Base-by-base conservation (phyloP, 257 asterid species). In the Solanum bukasovii region DNA sequence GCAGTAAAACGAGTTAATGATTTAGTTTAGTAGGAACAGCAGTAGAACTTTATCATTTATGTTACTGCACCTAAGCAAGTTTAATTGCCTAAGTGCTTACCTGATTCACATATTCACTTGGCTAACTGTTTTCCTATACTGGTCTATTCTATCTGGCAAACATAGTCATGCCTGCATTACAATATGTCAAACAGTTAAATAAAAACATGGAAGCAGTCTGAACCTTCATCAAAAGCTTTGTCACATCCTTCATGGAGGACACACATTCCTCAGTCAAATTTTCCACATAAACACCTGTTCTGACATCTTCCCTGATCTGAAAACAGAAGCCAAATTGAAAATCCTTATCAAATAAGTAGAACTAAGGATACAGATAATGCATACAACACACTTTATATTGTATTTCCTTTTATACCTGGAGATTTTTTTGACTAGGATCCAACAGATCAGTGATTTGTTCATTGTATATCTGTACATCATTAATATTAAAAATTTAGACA, bases 371-470 rank as follows among this genome's bases (percentile, higher is more conserved):
- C 31, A 31, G 70, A 31, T 14, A 29, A 81, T 5, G 70, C 20
- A 49, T 20, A 82, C 44, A 82, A 82, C 71, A 82, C 70, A 18
- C 40, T 46, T 27, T 49, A 82, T 49, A 2, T 52, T 49, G 35
- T 82, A 16, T n/a, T 67, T 77, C 72, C 83, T 23, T 49, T 70
- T 68, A 89, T 90, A 97, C 99, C 99, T 93, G 99, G 86, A 97
- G 99, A 90, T 95, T 95, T 92, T 91, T 97, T 88, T 96, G 99
- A 90, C 92, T 94, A 89, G 99, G 97, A 87, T 97, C 99, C 96
- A 97, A 91, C 83, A 97, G 89, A 93, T 97, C 99, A 88, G 99
- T 96, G 81, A 97, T 96, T 93, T 97, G 99, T 86, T 97, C 99
- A 93, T 97, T 97, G 92, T 97, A 97, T 87, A 97, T 97, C 99